phyloP scores from a whole-genome alignment of 768 basidiomycete genomes.

The Naganishia friedmannii region DNA sequence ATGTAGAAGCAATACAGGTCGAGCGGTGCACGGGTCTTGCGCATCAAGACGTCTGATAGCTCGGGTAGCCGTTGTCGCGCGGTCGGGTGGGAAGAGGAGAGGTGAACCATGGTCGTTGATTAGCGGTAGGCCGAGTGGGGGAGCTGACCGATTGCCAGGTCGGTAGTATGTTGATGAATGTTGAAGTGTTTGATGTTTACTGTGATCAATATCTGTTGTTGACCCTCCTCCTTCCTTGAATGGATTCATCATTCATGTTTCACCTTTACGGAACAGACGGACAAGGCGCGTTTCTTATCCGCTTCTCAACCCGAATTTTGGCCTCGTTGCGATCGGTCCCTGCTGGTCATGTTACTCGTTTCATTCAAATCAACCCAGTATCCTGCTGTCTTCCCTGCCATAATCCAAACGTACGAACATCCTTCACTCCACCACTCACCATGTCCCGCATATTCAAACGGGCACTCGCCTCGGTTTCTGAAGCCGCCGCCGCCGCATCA shows the following conservation, averaged over 20 bases:
- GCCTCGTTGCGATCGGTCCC: background rate
- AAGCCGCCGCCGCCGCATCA: conserved; percentile 13
- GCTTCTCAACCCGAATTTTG: background rate
- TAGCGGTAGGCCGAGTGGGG: background rate
- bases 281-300: background rate
- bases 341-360: background rate
- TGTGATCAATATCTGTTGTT: background rate
- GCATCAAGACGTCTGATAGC: conserved; percentile 74
- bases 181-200: background rate
- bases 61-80: conserved; percentile 43
- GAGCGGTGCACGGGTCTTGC: conserved; percentile 87
- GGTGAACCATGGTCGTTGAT: background rate
- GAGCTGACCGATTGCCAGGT: background rate
- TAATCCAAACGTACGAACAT: background rate
- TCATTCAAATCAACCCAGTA: background rate
- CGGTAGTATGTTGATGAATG: no score
- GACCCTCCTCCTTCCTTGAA: background rate
- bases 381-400: background rate
- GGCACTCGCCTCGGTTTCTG: conserved; percentile 19
- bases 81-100: background rate
- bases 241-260: background rate
- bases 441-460: conserved; percentile 25
- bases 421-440: background rate
- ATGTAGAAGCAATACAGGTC: conserved; percentile 98
- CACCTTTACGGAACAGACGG: background rate